Evolutionary conservation across 257 asterid species (phyloP).

Genomic region (Scutellaria barbata): DNA sequence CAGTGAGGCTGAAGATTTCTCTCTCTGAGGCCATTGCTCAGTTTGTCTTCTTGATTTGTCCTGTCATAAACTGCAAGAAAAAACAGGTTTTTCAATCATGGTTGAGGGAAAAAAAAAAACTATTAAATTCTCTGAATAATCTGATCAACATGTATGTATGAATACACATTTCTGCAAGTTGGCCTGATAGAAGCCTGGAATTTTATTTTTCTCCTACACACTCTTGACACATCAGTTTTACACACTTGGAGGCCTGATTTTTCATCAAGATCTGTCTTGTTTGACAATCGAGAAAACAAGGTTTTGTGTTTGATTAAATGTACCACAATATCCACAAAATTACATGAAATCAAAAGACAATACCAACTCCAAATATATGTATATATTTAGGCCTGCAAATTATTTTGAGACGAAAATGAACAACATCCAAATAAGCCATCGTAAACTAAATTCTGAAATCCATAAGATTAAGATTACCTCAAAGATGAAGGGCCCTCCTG

Average conservation of each 20-base stretch:
- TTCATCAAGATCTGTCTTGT: constrained; percentile 16
- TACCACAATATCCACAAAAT: neutral
- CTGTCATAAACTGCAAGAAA: neutral
- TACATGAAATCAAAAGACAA: constrained; percentile 6
- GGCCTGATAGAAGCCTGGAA: neutral
- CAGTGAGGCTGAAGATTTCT: constrained; percentile 54
- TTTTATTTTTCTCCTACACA: neutral
- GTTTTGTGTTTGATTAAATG: neutral
- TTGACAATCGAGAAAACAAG: neutral
- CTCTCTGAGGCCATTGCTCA: constrained; percentile 53
- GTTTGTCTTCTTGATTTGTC: neutral
- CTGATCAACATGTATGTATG: neutral
- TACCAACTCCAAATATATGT: neutral
- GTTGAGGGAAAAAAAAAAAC: too few species aligned
- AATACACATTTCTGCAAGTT: neutral
- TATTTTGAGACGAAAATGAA: neutral
- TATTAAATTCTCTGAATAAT: neutral
- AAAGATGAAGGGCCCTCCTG: constrained; percentile 11
- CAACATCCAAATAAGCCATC: neutral
- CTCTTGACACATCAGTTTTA: neutral
- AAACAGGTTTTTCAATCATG: neutral
- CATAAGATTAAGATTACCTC: constrained; percentile 31
- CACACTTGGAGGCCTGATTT: neutral
- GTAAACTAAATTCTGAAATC: constrained; percentile 11
- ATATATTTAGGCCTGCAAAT: neutral